A percentile compares a stretch with the other conserved stretches of the same genome.
phyloP scores from a whole-genome alignment of 805 yeast genomes.

The Candida awuae region DNA sequence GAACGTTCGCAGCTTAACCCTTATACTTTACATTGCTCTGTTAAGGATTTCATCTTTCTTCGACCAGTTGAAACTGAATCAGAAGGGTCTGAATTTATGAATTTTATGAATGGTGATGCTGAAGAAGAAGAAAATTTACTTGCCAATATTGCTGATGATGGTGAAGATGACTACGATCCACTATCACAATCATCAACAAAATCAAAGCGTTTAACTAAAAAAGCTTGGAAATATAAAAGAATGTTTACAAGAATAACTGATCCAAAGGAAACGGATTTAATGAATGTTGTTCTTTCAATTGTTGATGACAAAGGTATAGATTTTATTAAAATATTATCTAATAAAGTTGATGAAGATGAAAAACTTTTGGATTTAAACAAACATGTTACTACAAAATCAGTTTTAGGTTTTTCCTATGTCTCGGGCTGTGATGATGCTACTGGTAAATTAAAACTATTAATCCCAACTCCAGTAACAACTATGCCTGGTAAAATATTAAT shows the following conservation, averaged over 20 bases:
- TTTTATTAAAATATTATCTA: conserved; percentile 2
- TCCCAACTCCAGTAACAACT: conserved; percentile 78
- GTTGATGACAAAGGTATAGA: conserved; percentile 21
- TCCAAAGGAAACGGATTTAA: conserved; percentile 39
- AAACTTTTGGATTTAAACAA: conserved; percentile 10
- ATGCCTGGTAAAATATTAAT: conserved; percentile 70
- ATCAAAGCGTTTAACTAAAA: not conserved
- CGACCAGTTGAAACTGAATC: conserved; percentile 36
- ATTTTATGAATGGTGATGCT: conserved; percentile 23
- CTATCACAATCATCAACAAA: not conserved
- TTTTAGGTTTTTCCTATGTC: conserved; percentile 73
- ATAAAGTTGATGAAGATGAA: conserved; percentile 22
- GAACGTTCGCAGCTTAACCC: conserved; percentile 66
- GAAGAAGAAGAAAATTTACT: conserved; percentile 6
- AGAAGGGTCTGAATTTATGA: conserved; percentile 14
- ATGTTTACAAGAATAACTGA: conserved; percentile 12
- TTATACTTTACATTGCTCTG: conserved; percentile 69
- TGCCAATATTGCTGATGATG: conserved; percentile 11
- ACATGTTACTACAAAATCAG: conserved; percentile 22
- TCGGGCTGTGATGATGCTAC: conserved; percentile 57
- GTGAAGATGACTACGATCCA: conserved; percentile 31
- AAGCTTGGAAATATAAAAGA: conserved; percentile 6
- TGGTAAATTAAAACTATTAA: conserved; percentile 56
- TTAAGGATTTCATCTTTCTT: conserved; percentile 52
- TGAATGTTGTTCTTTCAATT: conserved; percentile 55